Base-by-base conservation (phyloP, 1,139 yeast genomes). In the Geotrichum carabidarum region DNA sequence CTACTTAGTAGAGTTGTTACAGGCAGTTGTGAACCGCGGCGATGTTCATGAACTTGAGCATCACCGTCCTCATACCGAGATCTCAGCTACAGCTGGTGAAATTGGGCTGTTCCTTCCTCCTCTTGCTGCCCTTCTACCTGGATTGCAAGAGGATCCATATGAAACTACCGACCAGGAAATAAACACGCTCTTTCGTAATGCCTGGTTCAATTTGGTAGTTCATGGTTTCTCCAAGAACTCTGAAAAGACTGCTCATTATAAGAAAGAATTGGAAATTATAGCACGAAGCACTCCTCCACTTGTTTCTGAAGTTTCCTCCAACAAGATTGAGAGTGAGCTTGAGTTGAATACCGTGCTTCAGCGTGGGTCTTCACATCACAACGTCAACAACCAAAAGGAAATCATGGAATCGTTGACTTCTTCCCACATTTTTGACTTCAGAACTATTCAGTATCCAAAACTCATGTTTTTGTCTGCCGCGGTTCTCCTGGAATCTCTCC, bases 141-240 rank as follows among this genome's bases (percentile, higher is more conserved):
- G 76, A 44, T 75, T 78, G 12, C 75, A 76, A 37, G 69, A 71
- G 18, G 72, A 71, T 1, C 76, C 82, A 1, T 65, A 71, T 22
- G 70, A 71, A 55, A 68, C 81, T 30, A 67, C 67, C 11, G 79
- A 81, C 54, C 72, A 78, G 43, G 75, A 72, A 14, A 76, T 80
- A 1, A 72, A 80, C 53, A 74, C 79, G 46, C 72, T 84, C 56
- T 89, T 91, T 73, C 81, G 95, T 65, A 87, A 93, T 68, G 82
- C 89, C 50, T 94, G 99, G 99, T 90, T 87, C 68, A 93, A 91
- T 65, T 77, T 93, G 79, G 94, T 86, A 4, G 88, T 91, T 44
- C 96, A 93, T 69, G 99, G 99, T 0, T 90, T 83, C 67, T 79
- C 84, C 27, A 75, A 77, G 51, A 78, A 78, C 51, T 83, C 95